phyloP scores from a whole-genome alignment of 129 eudicot species.

The Artemisia tridentata region DNA sequence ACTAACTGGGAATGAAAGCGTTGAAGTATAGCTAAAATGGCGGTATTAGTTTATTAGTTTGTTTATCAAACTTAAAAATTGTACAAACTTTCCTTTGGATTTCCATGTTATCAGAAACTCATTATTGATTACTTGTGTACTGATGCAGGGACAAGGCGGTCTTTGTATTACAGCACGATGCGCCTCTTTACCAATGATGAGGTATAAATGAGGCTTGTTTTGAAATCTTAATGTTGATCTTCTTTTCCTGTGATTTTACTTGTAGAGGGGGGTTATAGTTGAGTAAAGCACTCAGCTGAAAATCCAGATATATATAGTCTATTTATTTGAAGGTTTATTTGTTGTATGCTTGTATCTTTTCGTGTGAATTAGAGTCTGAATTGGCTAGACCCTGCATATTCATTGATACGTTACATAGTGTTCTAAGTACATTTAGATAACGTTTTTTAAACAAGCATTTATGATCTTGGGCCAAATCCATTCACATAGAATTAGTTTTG shows the following conservation, averaged over 20 bases:
- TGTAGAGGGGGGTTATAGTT: conserved; percentile 6
- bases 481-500: no score
- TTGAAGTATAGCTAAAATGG: background rate
- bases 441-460: no score
- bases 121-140: conserved; percentile 12
- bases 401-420: background rate
- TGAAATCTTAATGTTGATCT: background rate
- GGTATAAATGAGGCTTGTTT: conserved; percentile 41
- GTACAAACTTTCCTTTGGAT: background rate
- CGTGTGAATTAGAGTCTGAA: background rate
- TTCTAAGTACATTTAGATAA: no score
- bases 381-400: background rate
- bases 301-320: conserved; percentile 14
- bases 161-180: conserved; percentile 67
- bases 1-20: background rate
- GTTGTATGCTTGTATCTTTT: conserved; percentile 10
- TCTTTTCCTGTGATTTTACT: conserved; percentile 5
- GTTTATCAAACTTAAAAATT: no score
- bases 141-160: conserved; percentile 78
- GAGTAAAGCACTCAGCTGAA: conserved; percentile 7
- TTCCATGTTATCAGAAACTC: background rate
- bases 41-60: background rate
- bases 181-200: conserved; percentile 69
- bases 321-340: conserved; percentile 2
- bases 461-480: no score